Evolutionary conservation across 768 basidiomycete species (phyloP), one percentile per base, ranked within the genome.

Genomic region (Melanogaster broomeanus): DNA sequence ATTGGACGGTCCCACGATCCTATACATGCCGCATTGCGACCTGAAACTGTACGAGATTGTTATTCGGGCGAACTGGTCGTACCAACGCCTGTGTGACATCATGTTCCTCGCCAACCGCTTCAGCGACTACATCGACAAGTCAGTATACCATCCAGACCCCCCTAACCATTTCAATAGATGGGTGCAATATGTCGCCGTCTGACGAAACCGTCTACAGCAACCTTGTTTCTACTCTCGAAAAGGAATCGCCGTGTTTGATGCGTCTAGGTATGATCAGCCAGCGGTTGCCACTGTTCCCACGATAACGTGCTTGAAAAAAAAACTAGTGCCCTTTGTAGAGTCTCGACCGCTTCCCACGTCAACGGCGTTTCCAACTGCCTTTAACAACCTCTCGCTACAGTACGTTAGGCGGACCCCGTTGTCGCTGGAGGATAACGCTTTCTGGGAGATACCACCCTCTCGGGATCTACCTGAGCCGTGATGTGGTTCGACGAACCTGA

Each of bases 11-110:
- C 81, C 83, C 56, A 88, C 86, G 42, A 72, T 91, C 48, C 72
- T 84, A 48, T 89, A 81, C 70, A 88, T 90, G 87, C 88, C 87
- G 19, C 88, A 90, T 66, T 90, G 89, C 64, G 86, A 88, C 61
- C 62, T 86, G 66, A 77, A 76, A 53, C 74, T 90, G 24, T 88
- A 90, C 65, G 87, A 91, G 62, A 75, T 70, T 56, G 61, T 89
- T 40, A 67, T 90, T 49, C 75, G 76, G 51, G 75, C 76, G 12
- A 89, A 88, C 63, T 87, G 85, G 84, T 68, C 72, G 41, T 61
- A 52, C 25, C 72, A 72, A 25, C 68, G 69, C 19, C 66, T 88
- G 45, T 61, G 72, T 50, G 72, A 70, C 51, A 61, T 84, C 21
- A 60, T 88, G 47, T 72, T 91, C 47, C 61, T 91, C 53, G 85